phyloP scores from a whole-genome alignment of 768 basidiomycete species.

The Podaxis sp. region DNA sequence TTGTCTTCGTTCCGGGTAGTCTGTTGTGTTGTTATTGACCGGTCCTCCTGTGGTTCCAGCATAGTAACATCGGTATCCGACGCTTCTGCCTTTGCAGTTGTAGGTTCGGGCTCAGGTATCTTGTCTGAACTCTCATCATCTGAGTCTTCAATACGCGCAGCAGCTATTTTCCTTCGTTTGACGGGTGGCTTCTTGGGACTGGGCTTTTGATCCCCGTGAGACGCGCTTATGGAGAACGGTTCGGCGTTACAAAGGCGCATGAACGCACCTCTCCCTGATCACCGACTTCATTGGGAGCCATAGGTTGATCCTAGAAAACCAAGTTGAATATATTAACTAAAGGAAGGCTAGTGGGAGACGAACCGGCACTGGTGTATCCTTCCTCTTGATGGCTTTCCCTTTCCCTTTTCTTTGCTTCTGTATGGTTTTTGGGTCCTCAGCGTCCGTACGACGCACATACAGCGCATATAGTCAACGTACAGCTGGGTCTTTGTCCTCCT shows the following conservation, averaged over 20 bases:
- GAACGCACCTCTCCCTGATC: not conserved
- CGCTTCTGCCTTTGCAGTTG: not conserved
- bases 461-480: not conserved
- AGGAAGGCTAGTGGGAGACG: not conserved
- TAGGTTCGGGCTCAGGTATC: not conserved
- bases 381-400: constrained; percentile 12
- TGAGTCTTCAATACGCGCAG: not conserved
- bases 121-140: not conserved
- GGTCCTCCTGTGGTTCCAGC: not conserved
- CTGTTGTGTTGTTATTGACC: not conserved
- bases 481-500: constrained; percentile 10
- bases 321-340: not conserved
- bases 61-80: not conserved
- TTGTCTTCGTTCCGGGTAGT: constrained; percentile 5
- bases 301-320: not conserved
- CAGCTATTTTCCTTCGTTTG: not conserved
- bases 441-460: constrained; percentile 7
- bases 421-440: no score
- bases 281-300: not conserved
- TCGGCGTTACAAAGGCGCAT: not conserved
- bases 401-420: constrained; percentile 14
- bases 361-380: not conserved
- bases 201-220: not conserved
- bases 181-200: not conserved
- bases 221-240: not conserved